Base-by-base conservation (phyloP, 2,329 filamentous ascomycete genomes). In the Leptosphaerulina australis region DNA sequence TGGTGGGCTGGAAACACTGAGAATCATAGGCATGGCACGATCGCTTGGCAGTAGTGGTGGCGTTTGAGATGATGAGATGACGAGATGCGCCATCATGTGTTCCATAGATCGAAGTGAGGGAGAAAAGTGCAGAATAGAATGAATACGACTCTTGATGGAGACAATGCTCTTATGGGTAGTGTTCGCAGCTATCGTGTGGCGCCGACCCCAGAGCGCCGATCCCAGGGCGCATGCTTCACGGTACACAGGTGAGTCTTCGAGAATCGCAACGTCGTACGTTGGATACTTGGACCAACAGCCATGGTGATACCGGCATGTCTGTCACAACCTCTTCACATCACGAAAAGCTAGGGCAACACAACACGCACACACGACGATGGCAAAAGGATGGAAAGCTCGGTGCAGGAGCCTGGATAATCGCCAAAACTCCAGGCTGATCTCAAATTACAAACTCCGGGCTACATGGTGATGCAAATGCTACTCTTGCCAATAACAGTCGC, bases 391-490 rank as follows among this genome's bases (percentile, higher is more conserved):
- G 21, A 9, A 17, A 20, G 0, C 2, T 34, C 5, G n/a, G 18
- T 18, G n/a, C 14, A 37, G 17, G 17, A 30, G 20, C 33, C 10
- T 37, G 41, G 41, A 7, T 20, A 29, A 31, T 44, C 40, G 35
- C 36, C 41, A 35, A 41, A 46, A 51, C 36, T 37, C 48, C 26
- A 10, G 33, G 48, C 48, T 51, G 21, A 39, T 36, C 12, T 46
- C 20, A 20, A 35, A 50, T 38, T 39, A 14, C 31, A 20, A 41
- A 51, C 41, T 51, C 48, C 41, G 48, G 48, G 41, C 48, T 51
- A 51, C 48, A 41, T 9, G 25, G 21, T 37, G n/a, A 40, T 34
- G 41, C 48, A 43, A 39, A 51, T 29, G 41, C 30, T 41, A 29
- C 41, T 51, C 30, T 45, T 36, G 35, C 36, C 29, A 25, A 22